Base-by-base conservation (phyloP, 495 filamentous ascomycete genomes). In the Pyrenula massariospora region DNA sequence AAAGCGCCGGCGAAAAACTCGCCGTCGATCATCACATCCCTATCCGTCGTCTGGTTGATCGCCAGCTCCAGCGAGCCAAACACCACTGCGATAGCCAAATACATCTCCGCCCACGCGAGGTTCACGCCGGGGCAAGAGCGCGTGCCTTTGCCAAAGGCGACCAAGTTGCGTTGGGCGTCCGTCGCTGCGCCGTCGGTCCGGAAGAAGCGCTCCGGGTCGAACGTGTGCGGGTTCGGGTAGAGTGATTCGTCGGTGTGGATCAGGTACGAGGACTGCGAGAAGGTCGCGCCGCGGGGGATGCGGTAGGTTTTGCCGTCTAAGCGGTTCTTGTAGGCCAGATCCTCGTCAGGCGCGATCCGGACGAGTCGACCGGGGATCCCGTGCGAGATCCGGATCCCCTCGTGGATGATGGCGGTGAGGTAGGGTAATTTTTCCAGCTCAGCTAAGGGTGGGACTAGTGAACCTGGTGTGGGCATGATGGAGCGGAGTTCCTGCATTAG, bases 131-230 rank as follows among this genome's bases (percentile, higher is more conserved):
- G 52, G 57, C 70, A 73, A 12, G 52, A 57, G 12, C 71, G 60
- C 3, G 59, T 60, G 0, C 71, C 71, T 11, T 57, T 58, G 1
- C 68, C 63, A 54, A 73, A 74, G 10, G 59, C 54, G 11, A 65
- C 61, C 22, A 69, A 55, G 50, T 66, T 65, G 20, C 53, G 57
- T n/a, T n/a, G n/a, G n/a, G n/a, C n/a, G 24, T 56, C 48, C 24
- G 62, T 56, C 12, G 50, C 54, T 19, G 51, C 49, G 24, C 56
- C 56, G 51, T 72, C 66, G 15, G 60, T 50, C 10, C 58, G n/a
- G n/a, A n/a, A n/a, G 75, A 74, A 80, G 25, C 76, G 68, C 55
- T 77, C 73, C 0, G 75, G 77, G 0, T 66, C 52, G 57, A 77
- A 80, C 12, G 51, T 50, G 23, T 58, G 48, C 0, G 73, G 68